Evolutionary conservation across 2,329 filamentous ascomycete genomes (phyloP).

Genomic region (Calcarisporium arbuscula): DNA sequence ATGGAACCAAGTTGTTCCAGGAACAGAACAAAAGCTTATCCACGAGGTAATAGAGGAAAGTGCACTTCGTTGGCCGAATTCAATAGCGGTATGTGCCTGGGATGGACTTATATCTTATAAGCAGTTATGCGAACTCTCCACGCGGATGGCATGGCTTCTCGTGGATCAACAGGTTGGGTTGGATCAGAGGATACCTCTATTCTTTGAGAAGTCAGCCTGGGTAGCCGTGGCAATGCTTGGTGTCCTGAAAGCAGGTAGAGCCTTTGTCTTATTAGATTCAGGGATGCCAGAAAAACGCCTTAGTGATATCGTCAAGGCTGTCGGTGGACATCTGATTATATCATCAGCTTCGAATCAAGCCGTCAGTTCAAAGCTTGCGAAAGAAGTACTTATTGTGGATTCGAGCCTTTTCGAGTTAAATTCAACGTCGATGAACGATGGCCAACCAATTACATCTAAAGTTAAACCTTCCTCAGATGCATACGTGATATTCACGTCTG

Average conservation of each 20-base stretch:
- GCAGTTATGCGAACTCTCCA: slow-evolving; percentile 21
- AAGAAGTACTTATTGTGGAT: background rate
- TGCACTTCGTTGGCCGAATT: slow-evolving; percentile 20
- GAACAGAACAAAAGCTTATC: slow-evolving; percentile 22
- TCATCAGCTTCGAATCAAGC: slow-evolving; percentile 1
- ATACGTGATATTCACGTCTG: slow-evolving; percentile 25
- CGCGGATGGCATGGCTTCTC: slow-evolving; percentile 9
- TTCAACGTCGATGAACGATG: too few species aligned
- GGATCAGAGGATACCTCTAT: slow-evolving; percentile 19
- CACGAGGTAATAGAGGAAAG: slow-evolving; percentile 35
- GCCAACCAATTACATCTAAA: background rate
- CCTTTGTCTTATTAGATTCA: slow-evolving; percentile 13
- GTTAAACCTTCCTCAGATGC: slow-evolving; percentile 2
- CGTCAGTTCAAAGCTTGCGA: background rate
- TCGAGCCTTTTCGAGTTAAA: too few species aligned
- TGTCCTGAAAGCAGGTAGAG: slow-evolving; percentile 6
- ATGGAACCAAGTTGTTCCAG: slow-evolving; percentile 19
- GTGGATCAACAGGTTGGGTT: slow-evolving; percentile 3
- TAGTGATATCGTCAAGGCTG: slow-evolving; percentile 1
- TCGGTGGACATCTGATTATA: slow-evolving; percentile 3
- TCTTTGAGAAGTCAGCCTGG: slow-evolving; percentile 30
- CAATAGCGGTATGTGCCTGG: slow-evolving; percentile 37
- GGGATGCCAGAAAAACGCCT: slow-evolving; percentile 4
- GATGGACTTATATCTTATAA: slow-evolving; percentile 36
- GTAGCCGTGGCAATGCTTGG: slow-evolving; percentile 6